Conservation (phyloP, 2,329 filamentous ascomycete species). For the Sporothrix pseudoabietina region DNA sequence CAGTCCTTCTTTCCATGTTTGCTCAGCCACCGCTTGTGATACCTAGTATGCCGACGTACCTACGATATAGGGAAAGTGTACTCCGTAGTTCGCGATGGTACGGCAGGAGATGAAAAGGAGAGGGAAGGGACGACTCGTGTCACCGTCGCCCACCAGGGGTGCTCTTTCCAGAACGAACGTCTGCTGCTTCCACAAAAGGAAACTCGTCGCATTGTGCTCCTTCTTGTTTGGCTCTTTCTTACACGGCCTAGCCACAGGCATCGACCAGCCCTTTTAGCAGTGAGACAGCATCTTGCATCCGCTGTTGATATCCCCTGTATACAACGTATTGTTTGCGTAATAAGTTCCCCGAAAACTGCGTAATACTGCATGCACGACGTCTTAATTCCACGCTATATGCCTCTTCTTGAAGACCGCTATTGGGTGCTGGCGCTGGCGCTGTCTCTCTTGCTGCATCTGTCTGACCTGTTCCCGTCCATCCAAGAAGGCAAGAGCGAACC, state of each 20-base stretch:
- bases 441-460: background rate
- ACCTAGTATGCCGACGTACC: background rate
- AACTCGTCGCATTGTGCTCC: background rate
- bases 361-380: background rate
- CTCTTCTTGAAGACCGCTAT: background rate
- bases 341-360: no score
- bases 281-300: background rate
- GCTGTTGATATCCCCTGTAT: background rate
- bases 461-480: background rate
- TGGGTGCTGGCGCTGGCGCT: background rate
- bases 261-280: background rate
- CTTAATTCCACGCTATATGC: background rate
- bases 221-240: background rate
- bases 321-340: background rate
- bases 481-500: background rate
- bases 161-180: background rate
- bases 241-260: background rate
- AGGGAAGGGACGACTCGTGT: conserved; percentile 7
- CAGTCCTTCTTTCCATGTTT: background rate
- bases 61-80: background rate
- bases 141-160: background rate
- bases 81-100: no score
- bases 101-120: background rate
- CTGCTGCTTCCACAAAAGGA: background rate
- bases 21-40: conserved; percentile 10